Percentiles rank a stretch among this genome's conserved stretches.
These are phyloP conservation scores for Euclidium syriacum DNA, from an alignment of 345 rosid species.

Conservation along the genomic window DNA sequence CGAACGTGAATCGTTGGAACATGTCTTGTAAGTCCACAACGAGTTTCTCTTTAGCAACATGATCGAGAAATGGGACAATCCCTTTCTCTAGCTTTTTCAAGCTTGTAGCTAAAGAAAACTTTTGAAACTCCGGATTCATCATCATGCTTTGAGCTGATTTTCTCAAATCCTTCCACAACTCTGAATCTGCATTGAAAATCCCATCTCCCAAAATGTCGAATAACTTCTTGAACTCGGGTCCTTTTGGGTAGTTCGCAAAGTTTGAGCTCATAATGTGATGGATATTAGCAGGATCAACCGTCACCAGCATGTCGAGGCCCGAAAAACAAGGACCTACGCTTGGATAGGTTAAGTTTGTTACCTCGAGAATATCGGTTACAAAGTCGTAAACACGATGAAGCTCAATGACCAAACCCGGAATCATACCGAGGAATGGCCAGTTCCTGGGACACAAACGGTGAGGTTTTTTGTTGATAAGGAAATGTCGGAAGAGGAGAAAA, in stretches of 20 bases:
- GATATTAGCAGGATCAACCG: slow-evolving; percentile 34
- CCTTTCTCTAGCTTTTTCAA: slow-evolving; percentile 18
- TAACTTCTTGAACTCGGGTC: slow-evolving; percentile 30
- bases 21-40: slow-evolving; percentile 36
- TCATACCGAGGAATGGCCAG: slow-evolving; percentile 33
- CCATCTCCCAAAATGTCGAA: slow-evolving; percentile 40
- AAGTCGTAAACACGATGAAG: slow-evolving; percentile 31
- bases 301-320: slow-evolving; percentile 24
- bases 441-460: slow-evolving; percentile 15
- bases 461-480: slow-evolving; percentile 18
- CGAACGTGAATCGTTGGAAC: slow-evolving; percentile 43
- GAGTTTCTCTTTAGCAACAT: slow-evolving; percentile 19
- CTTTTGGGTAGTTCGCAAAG: slow-evolving; percentile 33
- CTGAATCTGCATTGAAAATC: slow-evolving; percentile 37
- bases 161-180: slow-evolving; percentile 33
- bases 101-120: slow-evolving; percentile 24
- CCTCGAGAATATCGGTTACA: slow-evolving; percentile 17
- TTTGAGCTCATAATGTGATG: slow-evolving; percentile 34
- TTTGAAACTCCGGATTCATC: slow-evolving; percentile 21
- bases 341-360: slow-evolving; percentile 17
- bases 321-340: slow-evolving; percentile 23
- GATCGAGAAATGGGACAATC: slow-evolving; percentile 34
- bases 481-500: slow-evolving; percentile 11
- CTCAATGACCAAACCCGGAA: slow-evolving; percentile 20
- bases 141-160: slow-evolving; percentile 27